Base-by-base conservation (phyloP, 225 moss, liverwort and hornwort genomes). In the Climacium dendroides region DNA sequence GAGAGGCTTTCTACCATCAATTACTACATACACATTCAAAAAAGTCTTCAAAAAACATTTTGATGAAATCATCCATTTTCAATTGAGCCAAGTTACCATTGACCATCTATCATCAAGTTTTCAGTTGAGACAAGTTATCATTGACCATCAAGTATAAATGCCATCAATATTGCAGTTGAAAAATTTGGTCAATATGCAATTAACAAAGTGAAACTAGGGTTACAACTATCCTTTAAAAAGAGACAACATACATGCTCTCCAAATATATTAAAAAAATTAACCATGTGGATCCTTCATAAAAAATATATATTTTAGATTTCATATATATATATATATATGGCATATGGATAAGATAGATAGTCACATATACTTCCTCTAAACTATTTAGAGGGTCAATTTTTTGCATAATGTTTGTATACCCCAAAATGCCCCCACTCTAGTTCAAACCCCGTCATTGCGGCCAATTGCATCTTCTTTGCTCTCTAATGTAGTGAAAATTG, bases 381-480 rank as follows among this genome's bases (percentile, higher is more conserved):
- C 11, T 1, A 73, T 11, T 29, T 18, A 18, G 2, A 3, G 9
- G 20, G 1, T 9, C 16, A 29, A 5, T 70, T 70, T 70, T 15
- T 70, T 41, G 26, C 3, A 47, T 47, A 47, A 45, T 45, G 15
- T 15, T 26, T 43, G 16, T 15, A 70, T 13, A 26, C 3, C 1
- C 3, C 16, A 45, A 43, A 45, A 28, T 28, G 4, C 22, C n/a
- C 22, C n/a, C 34, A 20, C 12, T 4, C 22, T 0, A 66, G 4
- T 66, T 66, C 1, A 1, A 4, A 20, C 2, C 11, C 13, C 37
- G 23, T 2, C 12, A 0, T 37, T 67, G 4, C 3, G 4, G 4
- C 23, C 2, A 69, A 69, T 1, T 23, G 0, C 0, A 0, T 0
- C 4, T 0, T 67, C 7, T 67, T 23, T 37, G 7, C 7, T 2